Conservation (phyloP, 306 rosid genomes). For the Oemleria cerasiformis region DNA sequence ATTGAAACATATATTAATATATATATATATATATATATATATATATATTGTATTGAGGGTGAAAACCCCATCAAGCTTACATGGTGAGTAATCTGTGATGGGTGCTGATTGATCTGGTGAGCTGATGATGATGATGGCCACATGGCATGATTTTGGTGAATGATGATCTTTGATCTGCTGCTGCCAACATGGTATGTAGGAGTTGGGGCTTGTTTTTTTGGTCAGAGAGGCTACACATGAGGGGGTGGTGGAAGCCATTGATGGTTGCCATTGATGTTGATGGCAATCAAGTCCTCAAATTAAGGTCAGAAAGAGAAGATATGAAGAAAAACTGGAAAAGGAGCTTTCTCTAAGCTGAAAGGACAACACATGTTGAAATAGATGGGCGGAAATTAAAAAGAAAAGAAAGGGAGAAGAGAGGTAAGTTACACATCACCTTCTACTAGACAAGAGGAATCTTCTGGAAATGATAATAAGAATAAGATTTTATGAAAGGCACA, state of each 20-base stretch:
- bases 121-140: not conserved
- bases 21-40: too few relatives aligned
- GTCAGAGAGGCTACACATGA: not conserved
- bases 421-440: not conserved
- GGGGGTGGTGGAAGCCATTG: conserved; percentile 3
- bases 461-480: not conserved
- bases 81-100: not conserved
- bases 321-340: not conserved
- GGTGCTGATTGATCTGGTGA: not conserved
- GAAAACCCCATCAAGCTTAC: not conserved
- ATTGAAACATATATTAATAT: not conserved
- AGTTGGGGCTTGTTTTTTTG: conserved; percentile 2
- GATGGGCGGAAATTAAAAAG: not conserved
- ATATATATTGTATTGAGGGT: not conserved
- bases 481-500: too few relatives aligned
- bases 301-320: not conserved
- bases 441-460: not conserved
- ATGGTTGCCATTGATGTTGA: conserved; percentile 3
- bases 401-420: not conserved
- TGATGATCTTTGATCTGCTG: not conserved
- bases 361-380: not conserved
- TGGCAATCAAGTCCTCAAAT: not conserved
- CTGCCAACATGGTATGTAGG: not conserved
- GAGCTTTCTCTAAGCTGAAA: not conserved
- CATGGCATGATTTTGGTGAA: not conserved